Conservation (phyloP, 768 basidiomycete genomes). For the Royoungia palumana region DNA sequence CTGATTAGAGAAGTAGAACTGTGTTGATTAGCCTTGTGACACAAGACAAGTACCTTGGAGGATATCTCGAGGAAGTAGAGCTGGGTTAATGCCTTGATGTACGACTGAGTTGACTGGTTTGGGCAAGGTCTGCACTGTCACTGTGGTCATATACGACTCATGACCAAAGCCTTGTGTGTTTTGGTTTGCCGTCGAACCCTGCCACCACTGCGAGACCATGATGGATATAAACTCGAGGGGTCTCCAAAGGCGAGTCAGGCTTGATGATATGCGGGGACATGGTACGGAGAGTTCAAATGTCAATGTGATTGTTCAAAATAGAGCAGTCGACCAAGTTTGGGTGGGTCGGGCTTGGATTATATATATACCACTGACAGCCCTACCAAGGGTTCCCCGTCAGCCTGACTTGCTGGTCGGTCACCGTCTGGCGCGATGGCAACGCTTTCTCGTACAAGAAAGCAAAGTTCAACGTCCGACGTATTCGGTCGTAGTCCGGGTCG, state of each 20-base stretch:
- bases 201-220: not conserved
- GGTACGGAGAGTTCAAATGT: too few species aligned
- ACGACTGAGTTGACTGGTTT: not conserved
- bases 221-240: not conserved
- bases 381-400: too few species aligned
- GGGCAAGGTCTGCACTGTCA: slow-evolving; percentile 10
- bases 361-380: slow-evolving; percentile 3
- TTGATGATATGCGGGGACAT: not conserved
- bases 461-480: slow-evolving; percentile 13
- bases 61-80: not conserved
- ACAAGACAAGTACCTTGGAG: not conserved
- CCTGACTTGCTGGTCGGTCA: too few species aligned
- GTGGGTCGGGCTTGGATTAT: not conserved
- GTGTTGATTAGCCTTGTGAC: not conserved
- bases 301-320: slow-evolving; percentile 3
- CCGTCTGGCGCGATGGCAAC: slow-evolving; percentile 32
- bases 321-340: slow-evolving; percentile 3
- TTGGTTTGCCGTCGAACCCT: not conserved
- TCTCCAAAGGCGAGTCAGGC: not conserved
- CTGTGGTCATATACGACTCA: not conserved
- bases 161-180: not conserved
- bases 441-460: slow-evolving; percentile 33
- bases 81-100: not conserved
- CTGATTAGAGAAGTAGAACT: not conserved
- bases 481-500: not conserved